These are phyloP conservation scores for Mycothermus thermophilus DNA, from an alignment of 495 filamentous ascomycete genomes.

Conservation along the genomic window DNA sequence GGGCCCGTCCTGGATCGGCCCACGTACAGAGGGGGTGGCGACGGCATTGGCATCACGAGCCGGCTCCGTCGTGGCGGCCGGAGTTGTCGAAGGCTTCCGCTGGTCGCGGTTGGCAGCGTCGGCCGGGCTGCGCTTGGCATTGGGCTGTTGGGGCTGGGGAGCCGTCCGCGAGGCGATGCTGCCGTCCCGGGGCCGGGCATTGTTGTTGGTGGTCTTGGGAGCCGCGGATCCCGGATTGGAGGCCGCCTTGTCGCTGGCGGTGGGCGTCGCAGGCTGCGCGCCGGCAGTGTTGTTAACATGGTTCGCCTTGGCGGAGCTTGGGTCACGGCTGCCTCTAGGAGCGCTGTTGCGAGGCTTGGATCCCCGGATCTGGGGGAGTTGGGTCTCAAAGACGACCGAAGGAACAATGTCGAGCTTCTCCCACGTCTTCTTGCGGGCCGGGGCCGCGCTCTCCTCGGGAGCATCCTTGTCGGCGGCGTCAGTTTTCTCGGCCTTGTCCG, in stretches of 20 bases:
- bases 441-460: conserved; percentile 45
- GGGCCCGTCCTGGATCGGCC: not conserved
- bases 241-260: conserved; percentile 9
- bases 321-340: conserved; percentile 40
- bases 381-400: conserved; percentile 69
- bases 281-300: conserved; percentile 5
- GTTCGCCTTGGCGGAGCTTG: conserved; percentile 12
- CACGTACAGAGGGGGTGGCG: conserved; percentile 16
- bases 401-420: conserved; percentile 58
- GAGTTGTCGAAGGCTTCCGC: too few species aligned
- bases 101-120: conserved; percentile 33
- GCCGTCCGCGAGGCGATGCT: conserved; percentile 10
- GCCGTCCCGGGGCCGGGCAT: conserved; percentile 17
- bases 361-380: conserved; percentile 43
- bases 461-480: not conserved
- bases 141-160: conserved; percentile 14
- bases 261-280: conserved; percentile 1
- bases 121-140: conserved; percentile 33
- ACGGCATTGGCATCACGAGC: conserved; percentile 13
- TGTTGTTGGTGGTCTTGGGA: conserved; percentile 8
- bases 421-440: conserved; percentile 58
- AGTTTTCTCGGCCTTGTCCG: conserved; percentile 56
- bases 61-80: conserved; percentile 24
- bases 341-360: conserved; percentile 46
- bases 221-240: conserved; percentile 4